phyloP scores from a whole-genome alignment of 768 basidiomycete genomes.

The Mycena rebaudengoi region DNA sequence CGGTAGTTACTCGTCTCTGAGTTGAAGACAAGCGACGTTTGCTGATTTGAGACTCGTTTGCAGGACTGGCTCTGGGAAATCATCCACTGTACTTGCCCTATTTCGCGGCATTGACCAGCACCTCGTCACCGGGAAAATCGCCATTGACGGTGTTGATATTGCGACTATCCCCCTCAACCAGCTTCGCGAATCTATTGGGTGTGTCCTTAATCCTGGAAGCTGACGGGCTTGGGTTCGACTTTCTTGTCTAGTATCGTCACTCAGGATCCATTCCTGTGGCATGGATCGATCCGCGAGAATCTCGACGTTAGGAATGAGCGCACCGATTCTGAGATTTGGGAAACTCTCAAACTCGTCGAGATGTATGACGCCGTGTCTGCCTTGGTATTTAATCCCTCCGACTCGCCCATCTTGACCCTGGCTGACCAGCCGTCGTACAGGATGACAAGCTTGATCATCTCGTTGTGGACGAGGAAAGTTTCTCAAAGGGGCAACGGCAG shows the following conservation, averaged over 20 bases:
- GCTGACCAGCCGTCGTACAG: constrained; percentile 1
- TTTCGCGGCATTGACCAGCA: constrained; percentile 16
- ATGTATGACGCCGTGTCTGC: constrained; percentile 20
- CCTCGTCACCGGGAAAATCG: constrained; percentile 14
- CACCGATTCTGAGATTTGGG: constrained; percentile 15
- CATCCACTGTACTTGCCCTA: constrained; percentile 3
- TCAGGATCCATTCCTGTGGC: constrained; percentile 17
- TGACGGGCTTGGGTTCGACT: neutral
- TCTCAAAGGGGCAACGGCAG: constrained; percentile 18
- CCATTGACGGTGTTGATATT: constrained; percentile 16
- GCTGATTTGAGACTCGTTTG: neutral
- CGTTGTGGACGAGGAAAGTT: constrained; percentile 18
- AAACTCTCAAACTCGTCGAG: constrained; percentile 19
- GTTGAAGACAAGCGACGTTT: neutral
- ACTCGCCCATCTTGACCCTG: neutral
- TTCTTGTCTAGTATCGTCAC: constrained; percentile 9
- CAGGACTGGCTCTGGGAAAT: constrained; percentile 13
- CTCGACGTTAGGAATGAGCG: constrained; percentile 4
- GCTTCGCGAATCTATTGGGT: constrained; percentile 14
- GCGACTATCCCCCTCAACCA: constrained; percentile 6
- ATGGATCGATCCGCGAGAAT: constrained; percentile 15
- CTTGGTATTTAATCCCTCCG: neutral
- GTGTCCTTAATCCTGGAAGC: neutral
- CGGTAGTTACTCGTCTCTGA: constrained; percentile 12
- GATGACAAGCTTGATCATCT: constrained; percentile 18